Conservation (phyloP, 1,284 basidiomycete genomes). For the Cutaneotrichosporon mucoides region DNA sequence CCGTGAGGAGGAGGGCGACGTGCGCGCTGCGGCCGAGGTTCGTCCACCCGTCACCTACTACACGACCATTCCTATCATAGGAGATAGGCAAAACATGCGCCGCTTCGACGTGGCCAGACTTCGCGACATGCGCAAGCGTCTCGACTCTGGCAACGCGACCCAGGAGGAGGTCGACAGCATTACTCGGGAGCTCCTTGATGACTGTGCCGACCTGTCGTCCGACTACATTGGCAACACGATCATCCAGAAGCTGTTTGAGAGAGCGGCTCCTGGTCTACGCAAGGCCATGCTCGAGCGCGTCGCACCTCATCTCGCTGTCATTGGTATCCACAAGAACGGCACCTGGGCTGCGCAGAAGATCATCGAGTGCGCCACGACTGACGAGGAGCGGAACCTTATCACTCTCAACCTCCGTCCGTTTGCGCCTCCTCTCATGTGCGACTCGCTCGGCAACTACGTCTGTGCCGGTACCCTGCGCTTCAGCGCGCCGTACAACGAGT, state of each 20-base stretch:
- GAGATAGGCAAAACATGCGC: conserved; percentile 69
- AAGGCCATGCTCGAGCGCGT: conserved; percentile 90
- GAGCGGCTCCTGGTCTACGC: conserved; percentile 70
- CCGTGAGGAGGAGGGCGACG: conserved; percentile 71
- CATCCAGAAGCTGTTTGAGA: conserved; percentile 94
- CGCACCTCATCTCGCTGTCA: conserved; percentile 90
- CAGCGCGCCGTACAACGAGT: conserved; percentile 80
- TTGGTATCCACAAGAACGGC: conserved; percentile 98
- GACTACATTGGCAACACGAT: conserved; percentile 99
- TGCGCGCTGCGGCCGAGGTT: conserved; percentile 63
- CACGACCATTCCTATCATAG: conserved; percentile 80
- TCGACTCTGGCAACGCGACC: conserved; percentile 74
- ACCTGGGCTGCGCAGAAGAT: conserved; percentile 99
- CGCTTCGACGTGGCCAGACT: conserved; percentile 91
- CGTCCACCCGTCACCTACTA: conserved; percentile 64
- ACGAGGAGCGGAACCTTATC: conserved; percentile 81
- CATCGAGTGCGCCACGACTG: conserved; percentile 87
- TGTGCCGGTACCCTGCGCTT: conserved; percentile 82
- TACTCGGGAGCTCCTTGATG: conserved; percentile 82
- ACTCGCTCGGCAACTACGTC: conserved; percentile 98
- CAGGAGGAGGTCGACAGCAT: conserved; percentile 87
- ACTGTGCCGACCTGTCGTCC: conserved; percentile 44
- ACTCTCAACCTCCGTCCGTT: conserved; percentile 84
- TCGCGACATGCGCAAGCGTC: conserved; percentile 85
- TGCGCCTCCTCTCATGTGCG: conserved; percentile 86